Evolutionary conservation across 805 yeast genomes (phyloP).

Genomic region (Starmerella bombicola): DNA sequence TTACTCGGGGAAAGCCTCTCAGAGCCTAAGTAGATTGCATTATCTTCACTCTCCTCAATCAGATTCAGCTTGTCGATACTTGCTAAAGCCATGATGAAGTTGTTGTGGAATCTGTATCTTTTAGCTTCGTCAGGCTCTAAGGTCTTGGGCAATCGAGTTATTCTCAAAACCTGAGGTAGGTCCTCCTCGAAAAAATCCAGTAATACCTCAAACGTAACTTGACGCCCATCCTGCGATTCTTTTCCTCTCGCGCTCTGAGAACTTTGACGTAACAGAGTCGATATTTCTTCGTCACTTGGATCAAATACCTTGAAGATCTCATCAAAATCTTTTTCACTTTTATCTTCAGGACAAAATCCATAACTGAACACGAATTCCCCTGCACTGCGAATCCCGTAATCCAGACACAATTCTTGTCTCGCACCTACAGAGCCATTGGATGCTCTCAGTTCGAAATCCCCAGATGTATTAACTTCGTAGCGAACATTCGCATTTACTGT

Average conservation of each 20-base stretch:
- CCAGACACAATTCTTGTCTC: slow-evolving; percentile 25
- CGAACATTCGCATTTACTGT: slow-evolving; percentile 7
- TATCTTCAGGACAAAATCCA: slow-evolving; percentile 29
- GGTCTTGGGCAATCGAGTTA: slow-evolving; percentile 10
- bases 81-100: slow-evolving; percentile 22
- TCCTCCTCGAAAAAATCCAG: slow-evolving; percentile 19
- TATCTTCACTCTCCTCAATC: slow-evolving; percentile 10
- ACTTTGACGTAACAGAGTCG: slow-evolving; percentile 19
- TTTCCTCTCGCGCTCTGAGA: slow-evolving; percentile 5
- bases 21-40: slow-evolving; percentile 19
- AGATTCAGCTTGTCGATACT: slow-evolving; percentile 20
- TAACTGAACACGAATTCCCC: slow-evolving; percentile 32
- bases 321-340: slow-evolving; percentile 9
- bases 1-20: slow-evolving; percentile 19
- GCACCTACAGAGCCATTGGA: neutral
- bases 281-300: slow-evolving; percentile 16
- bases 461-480: slow-evolving; percentile 12
- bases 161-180: slow-evolving; percentile 8
- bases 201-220: slow-evolving; percentile 21
- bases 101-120: slow-evolving; percentile 14
- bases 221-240: slow-evolving; percentile 9
- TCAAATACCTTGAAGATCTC: slow-evolving; percentile 19
- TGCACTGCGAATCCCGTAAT: slow-evolving; percentile 30
- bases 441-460: slow-evolving; percentile 15
- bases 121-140: slow-evolving; percentile 3